phyloP scores from a whole-genome alignment of 2,329 filamentous ascomycete species.

The Colletotrichum chrysophilum region DNA sequence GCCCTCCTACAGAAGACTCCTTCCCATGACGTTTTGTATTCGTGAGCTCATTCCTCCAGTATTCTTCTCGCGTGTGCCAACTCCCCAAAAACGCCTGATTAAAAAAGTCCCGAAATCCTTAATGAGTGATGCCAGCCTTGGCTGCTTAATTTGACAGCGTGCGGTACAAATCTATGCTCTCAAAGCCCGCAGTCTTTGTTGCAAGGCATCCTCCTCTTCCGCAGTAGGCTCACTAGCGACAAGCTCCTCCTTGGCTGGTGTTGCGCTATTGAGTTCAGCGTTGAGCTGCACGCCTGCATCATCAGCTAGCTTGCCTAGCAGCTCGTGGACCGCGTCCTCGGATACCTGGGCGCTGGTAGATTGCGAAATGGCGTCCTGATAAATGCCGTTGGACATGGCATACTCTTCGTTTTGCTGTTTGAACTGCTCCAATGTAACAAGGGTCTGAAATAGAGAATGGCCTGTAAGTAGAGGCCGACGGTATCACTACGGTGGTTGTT shows the following conservation, averaged over 20 bases:
- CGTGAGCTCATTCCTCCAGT: neutral
- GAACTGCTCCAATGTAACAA: conserved; percentile 66
- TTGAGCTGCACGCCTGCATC: conserved; percentile 85
- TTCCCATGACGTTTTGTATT: neutral
- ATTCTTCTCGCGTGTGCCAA: neutral
- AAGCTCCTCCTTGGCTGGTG: conserved; percentile 63
- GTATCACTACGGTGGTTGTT: neutral
- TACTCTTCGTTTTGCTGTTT: conserved; percentile 68
- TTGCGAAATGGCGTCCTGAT: conserved; percentile 83
- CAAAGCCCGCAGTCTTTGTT: conserved; percentile 63
- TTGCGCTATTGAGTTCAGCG: conserved; percentile 70
- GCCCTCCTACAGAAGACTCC: neutral
- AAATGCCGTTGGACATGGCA: conserved; percentile 73
- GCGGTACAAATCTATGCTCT: conserved; percentile 44
- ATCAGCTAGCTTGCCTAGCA: conserved; percentile 86
- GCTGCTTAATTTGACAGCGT: neutral
- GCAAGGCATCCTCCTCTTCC: conserved; percentile 79
- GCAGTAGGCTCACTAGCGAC: conserved; percentile 71
- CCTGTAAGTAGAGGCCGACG: neutral
- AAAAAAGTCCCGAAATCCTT: neutral
- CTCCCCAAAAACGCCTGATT: neutral
- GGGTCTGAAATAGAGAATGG: conserved; percentile 45
- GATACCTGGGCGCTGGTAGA: conserved; percentile 76
- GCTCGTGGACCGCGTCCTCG: conserved; percentile 84
- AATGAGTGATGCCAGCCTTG: conserved; percentile 1